phyloP scores from a whole-genome alignment of 169 alveolate species.

The Plasmodium chabaudi region DNA sequence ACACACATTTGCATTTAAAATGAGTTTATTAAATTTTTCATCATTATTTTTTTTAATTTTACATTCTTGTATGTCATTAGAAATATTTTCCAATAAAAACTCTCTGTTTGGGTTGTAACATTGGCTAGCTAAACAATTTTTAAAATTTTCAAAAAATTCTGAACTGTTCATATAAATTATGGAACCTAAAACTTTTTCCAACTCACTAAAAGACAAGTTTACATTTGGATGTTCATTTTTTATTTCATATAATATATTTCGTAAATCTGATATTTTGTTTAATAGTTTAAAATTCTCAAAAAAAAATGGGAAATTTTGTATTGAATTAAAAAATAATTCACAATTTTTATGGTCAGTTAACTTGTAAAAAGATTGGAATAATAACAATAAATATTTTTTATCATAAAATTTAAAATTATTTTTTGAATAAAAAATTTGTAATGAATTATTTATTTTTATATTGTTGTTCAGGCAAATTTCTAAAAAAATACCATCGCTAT shows the following conservation, averaged over 20 bases:
- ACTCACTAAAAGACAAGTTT: neutral
- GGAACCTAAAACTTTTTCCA: constrained; percentile 6
- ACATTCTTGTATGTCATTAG: neutral
- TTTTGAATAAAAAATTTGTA: constrained; percentile 3
- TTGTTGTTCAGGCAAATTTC: constrained; percentile 11
- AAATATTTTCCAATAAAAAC: no score
- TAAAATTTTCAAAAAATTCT: constrained; percentile 8
- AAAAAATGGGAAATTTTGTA: constrained; percentile 4
- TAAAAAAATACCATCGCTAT: neutral
- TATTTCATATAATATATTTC: neutral
- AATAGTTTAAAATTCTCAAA: neutral
- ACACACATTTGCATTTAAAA: neutral
- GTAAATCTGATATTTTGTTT: neutral
- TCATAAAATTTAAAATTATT: neutral
- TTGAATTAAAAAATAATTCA: neutral
- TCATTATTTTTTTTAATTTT: neutral
- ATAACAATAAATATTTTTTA: neutral
- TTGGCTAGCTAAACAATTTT: neutral
- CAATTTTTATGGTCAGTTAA: neutral
- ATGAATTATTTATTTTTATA: constrained; percentile 7
- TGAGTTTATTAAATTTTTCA: neutral
- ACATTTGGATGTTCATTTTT: no score
- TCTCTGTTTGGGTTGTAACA: neutral
- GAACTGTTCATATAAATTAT: constrained; percentile 6
- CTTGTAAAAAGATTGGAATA: constrained; percentile 2